These are phyloP conservation scores for Pilobolus umbonatus DNA, from an alignment of 192 early-diverging fungal genomes.

Conservation along the genomic window DNA sequence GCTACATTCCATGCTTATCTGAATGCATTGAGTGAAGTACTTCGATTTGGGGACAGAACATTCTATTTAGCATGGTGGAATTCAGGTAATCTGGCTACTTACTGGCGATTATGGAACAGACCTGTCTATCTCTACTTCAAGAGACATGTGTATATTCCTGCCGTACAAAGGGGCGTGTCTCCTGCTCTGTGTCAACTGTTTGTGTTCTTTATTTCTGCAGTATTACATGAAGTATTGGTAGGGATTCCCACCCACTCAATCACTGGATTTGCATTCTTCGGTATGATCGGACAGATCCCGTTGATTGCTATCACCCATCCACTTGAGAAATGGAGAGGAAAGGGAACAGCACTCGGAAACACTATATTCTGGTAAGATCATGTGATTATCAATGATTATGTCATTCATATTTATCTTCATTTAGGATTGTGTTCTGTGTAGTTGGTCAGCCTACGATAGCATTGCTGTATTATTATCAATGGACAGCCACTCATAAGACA, in stretches of 20 bases:
- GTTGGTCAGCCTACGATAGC: conserved; percentile 74
- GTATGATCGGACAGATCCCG: conserved; percentile 76
- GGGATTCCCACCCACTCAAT: conserved; percentile 80
- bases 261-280: conserved; percentile 76
- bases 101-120: conserved; percentile 91
- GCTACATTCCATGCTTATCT: conserved; percentile 76
- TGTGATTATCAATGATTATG: conserved; percentile 3
- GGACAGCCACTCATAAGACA: conserved; percentile 35
- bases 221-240: conserved; percentile 83
- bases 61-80: conserved; percentile 95
- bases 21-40: conserved; percentile 76
- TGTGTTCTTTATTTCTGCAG: conserved; percentile 79
- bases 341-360: conserved; percentile 66
- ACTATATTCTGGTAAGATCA: conserved; percentile 81
- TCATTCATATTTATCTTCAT: too few species aligned
- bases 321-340: conserved; percentile 63
- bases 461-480: conserved; percentile 69
- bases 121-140: conserved; percentile 87
- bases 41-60: conserved; percentile 82
- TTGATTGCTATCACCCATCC: conserved; percentile 66
- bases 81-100: conserved; percentile 65
- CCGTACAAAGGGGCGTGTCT: conserved; percentile 59
- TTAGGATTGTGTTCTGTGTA: conserved; percentile 73
- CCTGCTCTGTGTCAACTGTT: conserved; percentile 53
- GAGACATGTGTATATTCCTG: conserved; percentile 82